Conservation (phyloP, 768 basidiomycete species). For the Mycena amicta region DNA sequence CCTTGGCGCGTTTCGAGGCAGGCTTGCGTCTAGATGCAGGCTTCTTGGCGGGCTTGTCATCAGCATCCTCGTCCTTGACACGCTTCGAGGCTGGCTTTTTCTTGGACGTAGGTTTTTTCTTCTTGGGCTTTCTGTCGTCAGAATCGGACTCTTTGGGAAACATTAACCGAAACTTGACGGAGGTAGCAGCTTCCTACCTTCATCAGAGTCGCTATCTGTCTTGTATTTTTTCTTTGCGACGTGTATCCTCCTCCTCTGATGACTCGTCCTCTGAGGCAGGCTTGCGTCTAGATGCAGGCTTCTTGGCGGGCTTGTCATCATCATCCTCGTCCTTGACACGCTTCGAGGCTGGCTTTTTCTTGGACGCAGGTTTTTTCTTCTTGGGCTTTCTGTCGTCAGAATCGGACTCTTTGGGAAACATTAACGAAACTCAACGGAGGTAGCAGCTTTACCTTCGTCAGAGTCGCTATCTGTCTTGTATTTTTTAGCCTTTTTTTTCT, state of each 20-base stretch:
- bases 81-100: conserved; percentile 14
- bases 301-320: conserved; percentile 22
- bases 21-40: conserved; percentile 22
- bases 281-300: conserved; percentile 22
- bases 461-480: background rate
- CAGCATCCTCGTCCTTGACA: conserved; percentile 4
- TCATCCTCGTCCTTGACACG: conserved; percentile 4
- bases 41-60: conserved; percentile 24
- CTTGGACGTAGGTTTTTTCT: conserved; percentile 11
- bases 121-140: background rate
- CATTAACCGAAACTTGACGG: no score
- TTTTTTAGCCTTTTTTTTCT: background rate
- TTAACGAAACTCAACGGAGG: background rate
- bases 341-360: conserved; percentile 13
- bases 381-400: background rate
- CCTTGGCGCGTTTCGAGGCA: conserved; percentile 15
- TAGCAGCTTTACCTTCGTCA: background rate
- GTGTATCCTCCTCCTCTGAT: background rate
- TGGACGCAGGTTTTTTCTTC: conserved; percentile 8
- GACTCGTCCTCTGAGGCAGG: background rate
- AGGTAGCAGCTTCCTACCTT: background rate
- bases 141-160: background rate
- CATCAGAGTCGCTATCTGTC: background rate
- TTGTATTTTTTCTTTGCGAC: background rate
- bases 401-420: background rate